A percentile compares a stretch with the other conserved stretches of the same genome.
Conservation (phyloP, 164 flowering plant genomes). For the Stephania yunnanensis region DNA sequence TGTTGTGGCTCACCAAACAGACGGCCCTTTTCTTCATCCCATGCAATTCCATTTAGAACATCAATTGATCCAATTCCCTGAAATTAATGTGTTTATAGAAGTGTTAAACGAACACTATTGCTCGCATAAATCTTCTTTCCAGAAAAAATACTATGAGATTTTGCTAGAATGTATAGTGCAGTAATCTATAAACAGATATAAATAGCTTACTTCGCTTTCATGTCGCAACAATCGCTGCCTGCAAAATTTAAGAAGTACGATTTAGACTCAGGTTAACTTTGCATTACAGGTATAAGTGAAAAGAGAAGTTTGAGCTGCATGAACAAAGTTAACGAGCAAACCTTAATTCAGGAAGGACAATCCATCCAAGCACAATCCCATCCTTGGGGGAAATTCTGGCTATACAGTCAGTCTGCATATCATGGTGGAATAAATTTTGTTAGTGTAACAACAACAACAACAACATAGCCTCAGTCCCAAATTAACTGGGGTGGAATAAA, state of each 20-base stretch:
- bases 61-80: slow-evolving; percentile 45
- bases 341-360: slow-evolving; percentile 75
- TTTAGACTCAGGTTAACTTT: not conserved
- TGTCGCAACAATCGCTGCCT: slow-evolving; percentile 44
- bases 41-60: slow-evolving; percentile 96
- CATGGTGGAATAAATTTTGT: not conserved
- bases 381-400: slow-evolving; percentile 70
- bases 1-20: slow-evolving; percentile 54
- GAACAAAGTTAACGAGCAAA: slow-evolving; percentile 16
- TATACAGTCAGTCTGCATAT: slow-evolving; percentile 80
- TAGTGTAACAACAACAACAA: not conserved
- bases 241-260: slow-evolving; percentile 14
- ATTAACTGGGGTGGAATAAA: not conserved
- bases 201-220: slow-evolving; percentile 45
- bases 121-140: not conserved
- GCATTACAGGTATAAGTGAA: not conserved
- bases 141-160: not conserved
- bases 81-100: slow-evolving; percentile 6
- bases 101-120: not conserved
- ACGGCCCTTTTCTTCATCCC: slow-evolving; percentile 64
- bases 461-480: too few species aligned
- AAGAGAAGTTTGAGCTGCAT: not conserved
- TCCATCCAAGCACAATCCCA: slow-evolving; percentile 74
- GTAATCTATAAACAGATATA: not conserved
- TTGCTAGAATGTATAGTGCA: not conserved